These are phyloP conservation scores for Angophora floribunda DNA, from an alignment of 345 rosid species.

Conservation along the genomic window DNA sequence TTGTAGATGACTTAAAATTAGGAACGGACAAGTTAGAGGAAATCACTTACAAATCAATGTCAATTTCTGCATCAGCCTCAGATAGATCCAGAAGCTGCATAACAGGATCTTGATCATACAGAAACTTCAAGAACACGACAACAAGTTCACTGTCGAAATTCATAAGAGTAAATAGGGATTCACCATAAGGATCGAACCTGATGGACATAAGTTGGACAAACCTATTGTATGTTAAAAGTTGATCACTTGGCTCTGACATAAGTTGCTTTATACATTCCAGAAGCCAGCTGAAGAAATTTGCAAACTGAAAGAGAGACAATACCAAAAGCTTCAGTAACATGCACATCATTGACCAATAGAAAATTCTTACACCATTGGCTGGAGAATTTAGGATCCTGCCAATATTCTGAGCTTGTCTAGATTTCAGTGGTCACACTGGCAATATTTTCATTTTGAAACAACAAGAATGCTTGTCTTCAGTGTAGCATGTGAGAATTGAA, in stretches of 20 bases:
- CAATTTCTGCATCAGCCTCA: conserved; percentile 44
- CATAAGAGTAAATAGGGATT: not conserved
- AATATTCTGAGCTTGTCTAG: not conserved
- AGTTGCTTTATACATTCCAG: conserved; percentile 80
- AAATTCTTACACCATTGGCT: not conserved
- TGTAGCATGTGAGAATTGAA: not conserved
- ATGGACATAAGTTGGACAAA: conserved; percentile 11
- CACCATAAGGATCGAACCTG: not conserved
- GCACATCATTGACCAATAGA: not conserved
- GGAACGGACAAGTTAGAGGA: not conserved
- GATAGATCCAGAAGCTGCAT: conserved; percentile 59
- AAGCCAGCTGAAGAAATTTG: conserved; percentile 93
- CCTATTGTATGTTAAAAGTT: conserved; percentile 71
- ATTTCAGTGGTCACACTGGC: not conserved
- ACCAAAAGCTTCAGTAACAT: not conserved
- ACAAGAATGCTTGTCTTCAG: not conserved
- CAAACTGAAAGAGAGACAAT: conserved; percentile 41
- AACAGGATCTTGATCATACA: conserved; percentile 94
- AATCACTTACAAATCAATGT: conserved; percentile 63
- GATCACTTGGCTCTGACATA: conserved; percentile 93
- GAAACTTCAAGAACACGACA: conserved; percentile 78
- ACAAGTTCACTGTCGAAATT: conserved; percentile 74
- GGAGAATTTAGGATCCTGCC: not conserved
- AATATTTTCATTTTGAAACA: not conserved
- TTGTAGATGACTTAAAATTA: not conserved